A percentile compares a stretch with the other conserved stretches of the same genome.
Evolutionary conservation across 2,329 filamentous ascomycete species (phyloP).

Genomic region (Leptographium lundbergii): DNA sequence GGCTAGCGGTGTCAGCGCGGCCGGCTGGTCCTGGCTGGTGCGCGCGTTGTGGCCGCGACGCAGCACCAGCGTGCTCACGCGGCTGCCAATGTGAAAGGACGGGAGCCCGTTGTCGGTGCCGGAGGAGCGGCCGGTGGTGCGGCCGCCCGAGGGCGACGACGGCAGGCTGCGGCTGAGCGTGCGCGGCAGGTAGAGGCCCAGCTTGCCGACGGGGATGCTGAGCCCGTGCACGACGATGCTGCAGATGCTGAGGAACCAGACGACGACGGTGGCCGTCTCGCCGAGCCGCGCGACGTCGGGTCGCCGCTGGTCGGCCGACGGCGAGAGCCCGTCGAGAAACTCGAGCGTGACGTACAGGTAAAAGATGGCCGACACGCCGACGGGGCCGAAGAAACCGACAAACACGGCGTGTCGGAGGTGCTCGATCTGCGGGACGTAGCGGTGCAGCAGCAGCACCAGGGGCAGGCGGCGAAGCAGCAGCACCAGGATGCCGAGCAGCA

Average conservation of each 20-base stretch:
- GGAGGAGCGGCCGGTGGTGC: neutral
- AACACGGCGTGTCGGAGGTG: constrained; percentile 64
- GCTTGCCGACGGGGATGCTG: constrained; percentile 63
- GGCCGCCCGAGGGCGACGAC: neutral
- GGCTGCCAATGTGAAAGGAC: constrained; percentile 18
- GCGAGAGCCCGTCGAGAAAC: constrained; percentile 49
- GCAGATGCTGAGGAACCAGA: constrained; percentile 79
- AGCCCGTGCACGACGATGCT: constrained; percentile 78
- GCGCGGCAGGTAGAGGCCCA: constrained; percentile 49
- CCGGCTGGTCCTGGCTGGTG: neutral
- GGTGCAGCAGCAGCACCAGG: constrained; percentile 61
- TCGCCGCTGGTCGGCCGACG: constrained; percentile 49
- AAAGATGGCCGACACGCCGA: constrained; percentile 84
- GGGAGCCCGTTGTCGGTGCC: constrained; percentile 1
- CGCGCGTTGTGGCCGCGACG: constrained; percentile 5
- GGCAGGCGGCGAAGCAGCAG: constrained; percentile 68
- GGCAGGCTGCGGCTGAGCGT: constrained; percentile 40
- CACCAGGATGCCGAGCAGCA: constrained; percentile 62
- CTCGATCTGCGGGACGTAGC: constrained; percentile 67
- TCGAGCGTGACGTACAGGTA: constrained; percentile 75
- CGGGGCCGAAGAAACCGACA: constrained; percentile 86
- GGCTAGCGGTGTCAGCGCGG: neutral
- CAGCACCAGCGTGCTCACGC: constrained; percentile 16
- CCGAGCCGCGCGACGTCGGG: constrained; percentile 52
- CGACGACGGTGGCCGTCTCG: constrained; percentile 57